These are phyloP conservation scores for Suhomyces guaymorum DNA, from an alignment of 1,139 yeast genomes.

Conservation along the genomic window DNA sequence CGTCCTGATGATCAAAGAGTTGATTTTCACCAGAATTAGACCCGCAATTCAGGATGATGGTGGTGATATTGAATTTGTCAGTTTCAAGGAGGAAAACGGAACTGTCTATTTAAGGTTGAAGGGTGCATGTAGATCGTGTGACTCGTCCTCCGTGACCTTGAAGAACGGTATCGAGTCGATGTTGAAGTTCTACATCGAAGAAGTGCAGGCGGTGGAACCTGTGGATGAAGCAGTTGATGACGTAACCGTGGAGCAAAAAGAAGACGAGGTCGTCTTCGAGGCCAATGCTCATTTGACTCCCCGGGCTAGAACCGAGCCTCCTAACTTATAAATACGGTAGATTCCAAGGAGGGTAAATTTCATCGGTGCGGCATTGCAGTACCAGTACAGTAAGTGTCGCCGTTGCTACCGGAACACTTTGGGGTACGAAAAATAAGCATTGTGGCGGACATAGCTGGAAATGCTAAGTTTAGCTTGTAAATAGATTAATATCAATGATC, in stretches of 20 bases:
- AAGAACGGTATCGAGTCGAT: constrained; percentile 81
- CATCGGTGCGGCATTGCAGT: no score
- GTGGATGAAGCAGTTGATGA: constrained; percentile 51
- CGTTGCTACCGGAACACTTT: no score
- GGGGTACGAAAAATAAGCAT: no score
- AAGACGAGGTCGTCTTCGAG: constrained; percentile 17
- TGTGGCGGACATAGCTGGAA: no score
- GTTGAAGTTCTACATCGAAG: constrained; percentile 80
- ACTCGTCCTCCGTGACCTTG: constrained; percentile 71
- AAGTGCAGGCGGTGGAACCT: constrained; percentile 68
- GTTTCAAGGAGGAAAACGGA: constrained; percentile 62
- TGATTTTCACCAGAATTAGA: constrained; percentile 88
- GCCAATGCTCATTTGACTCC: constrained; percentile 31
- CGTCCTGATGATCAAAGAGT: constrained; percentile 87
- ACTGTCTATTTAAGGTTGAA: constrained; percentile 64
- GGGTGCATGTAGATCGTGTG: constrained; percentile 83
- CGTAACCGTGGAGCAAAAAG: constrained; percentile 28
- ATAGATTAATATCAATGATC: no score
- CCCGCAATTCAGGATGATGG: constrained; percentile 93
- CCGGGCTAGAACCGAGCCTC: constrained; percentile 35
- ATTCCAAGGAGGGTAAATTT: no score
- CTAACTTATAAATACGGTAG: constrained; percentile 45
- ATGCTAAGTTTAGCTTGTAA: no score
- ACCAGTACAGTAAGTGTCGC: no score
- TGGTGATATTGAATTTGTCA: constrained; percentile 76